Evolutionary conservation across 2,329 filamentous ascomycete genomes (phyloP).

Genomic region (Pseudogymnoascus sp.): DNA sequence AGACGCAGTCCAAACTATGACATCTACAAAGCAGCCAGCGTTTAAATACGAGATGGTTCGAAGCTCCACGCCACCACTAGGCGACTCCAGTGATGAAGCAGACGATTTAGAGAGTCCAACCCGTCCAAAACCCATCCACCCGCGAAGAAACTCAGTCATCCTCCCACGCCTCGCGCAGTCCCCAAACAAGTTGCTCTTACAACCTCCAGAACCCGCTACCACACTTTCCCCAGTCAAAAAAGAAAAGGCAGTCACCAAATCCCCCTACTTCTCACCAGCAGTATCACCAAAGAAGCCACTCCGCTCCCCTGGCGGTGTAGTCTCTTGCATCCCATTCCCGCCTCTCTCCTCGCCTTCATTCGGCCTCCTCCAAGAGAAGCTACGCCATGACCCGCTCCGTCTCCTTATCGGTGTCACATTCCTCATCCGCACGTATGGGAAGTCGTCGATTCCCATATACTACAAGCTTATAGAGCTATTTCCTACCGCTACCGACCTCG

Average conservation of each 20-base stretch:
- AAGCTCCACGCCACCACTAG: background rate
- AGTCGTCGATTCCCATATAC: slow-evolving; percentile 68
- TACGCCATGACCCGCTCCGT: slow-evolving; percentile 68
- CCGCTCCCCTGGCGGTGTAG: slow-evolving; percentile 19
- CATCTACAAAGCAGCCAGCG: background rate
- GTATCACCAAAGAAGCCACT: background rate
- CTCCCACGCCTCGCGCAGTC: background rate
- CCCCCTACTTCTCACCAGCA: slow-evolving; percentile 24
- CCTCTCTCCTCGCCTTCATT: slow-evolving; percentile 57
- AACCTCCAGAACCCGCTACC: background rate
- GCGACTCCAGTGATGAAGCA: background rate
- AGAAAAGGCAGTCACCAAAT: slow-evolving; percentile 18
- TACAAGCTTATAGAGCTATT: slow-evolving; percentile 61
- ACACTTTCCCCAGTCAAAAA: background rate
- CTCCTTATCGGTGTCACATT: slow-evolving; percentile 79
- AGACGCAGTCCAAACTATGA: background rate
- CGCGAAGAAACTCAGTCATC: background rate
- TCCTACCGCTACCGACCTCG: slow-evolving; percentile 58
- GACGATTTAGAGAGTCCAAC: background rate
- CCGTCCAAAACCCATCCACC: background rate
- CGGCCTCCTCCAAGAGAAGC: slow-evolving; percentile 77
- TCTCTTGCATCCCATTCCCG: slow-evolving; percentile 60
- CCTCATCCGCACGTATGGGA: slow-evolving; percentile 72
- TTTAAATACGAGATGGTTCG: background rate
- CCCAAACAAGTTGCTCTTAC: background rate